Evolutionary conservation across 1,284 basidiomycete genomes (phyloP), one percentile per base, ranked within the genome.

Genomic region (Gymnopus androsaceus): DNA sequence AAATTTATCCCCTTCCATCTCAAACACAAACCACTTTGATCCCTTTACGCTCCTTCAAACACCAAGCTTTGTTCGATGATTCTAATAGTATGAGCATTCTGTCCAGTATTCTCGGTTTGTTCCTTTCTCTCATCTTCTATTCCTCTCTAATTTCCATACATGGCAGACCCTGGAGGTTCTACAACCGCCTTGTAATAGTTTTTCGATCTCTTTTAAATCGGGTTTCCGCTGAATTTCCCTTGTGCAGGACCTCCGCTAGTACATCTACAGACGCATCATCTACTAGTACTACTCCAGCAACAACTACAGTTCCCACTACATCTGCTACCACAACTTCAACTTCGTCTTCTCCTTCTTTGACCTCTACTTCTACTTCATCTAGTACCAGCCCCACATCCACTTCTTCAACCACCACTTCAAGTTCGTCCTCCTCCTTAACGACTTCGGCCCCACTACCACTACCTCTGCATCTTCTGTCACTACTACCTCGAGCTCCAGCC

Each of bases 21-120:
- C 33, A 7, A 34, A 15, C 15, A 15, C 15, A 34, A 34, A 34
- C 33, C 15, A 15, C 33, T 34, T 34, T 34, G 8, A 7, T 34
- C 25, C 9, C 45, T 21, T 14, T 47, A 31, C 27, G 30, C 45
- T 33, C 30, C 5, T 30, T 47, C n/a, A 8, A 31, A 30, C 19
- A 41, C 40, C 11, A 25, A 41, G 19, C 40, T 23, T 23, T 11
- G 19, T 23, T 19, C 31, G 11, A 1, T 14, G 7, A 21, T 31
- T n/a, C 36, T 17, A 21, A 15, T 23, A 33, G 33, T 36, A 33
- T 48, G 19, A 48, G 31, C 21, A 28, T 34, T 21, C 31, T 48
- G 15, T 48, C 46, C 19, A 48, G 31, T 33, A 23, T 48, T 27
- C n/a, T 48, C n/a, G 33, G 46, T 48, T n/a, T 12, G 46, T 48